Evolutionary conservation across 495 filamentous ascomycete species (phyloP), one percentile per base, ranked within the genome.

Genomic region (Parachaetomium inaequale): DNA sequence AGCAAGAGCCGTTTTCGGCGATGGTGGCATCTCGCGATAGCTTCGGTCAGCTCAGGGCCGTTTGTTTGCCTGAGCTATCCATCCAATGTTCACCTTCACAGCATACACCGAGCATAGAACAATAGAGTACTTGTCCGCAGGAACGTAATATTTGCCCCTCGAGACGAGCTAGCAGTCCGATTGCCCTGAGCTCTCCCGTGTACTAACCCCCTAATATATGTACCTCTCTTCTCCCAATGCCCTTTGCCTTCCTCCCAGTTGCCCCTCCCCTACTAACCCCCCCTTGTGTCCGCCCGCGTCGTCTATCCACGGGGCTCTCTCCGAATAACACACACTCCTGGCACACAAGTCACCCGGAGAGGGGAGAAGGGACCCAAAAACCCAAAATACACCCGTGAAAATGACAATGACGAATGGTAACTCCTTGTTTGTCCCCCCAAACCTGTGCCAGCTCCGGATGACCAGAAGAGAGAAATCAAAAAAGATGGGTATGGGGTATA

Each of bases 401-500:
- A 54, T 32, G 19, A 38, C 31, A 19, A 23, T 7, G 10, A 12
- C 3, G 7, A 53, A 36, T 21, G 29, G 31, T 12, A 38, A 54
- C 51, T 54, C 51, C 51, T 38, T 36, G 51, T 36, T 38, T 54
- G 51, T 25, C n/a, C 19, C 52, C 31, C 21, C 2, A 43, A 28
- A 42, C 53, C 36, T 43, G 49, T 25, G 54, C 55, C 46, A 32
- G 26, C 55, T 25, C 40, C 55, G 26, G 11, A 47, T 15, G 12
- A 52, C 34, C n/a, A 14, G 23, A 38, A 7, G 42, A 34, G 10
- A 51, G 19, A 46, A 46, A 46, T 10, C 7, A 52, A 26, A 28
- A 23, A 43, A 31, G 29, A 19, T 6, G 57, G 49, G 49, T 60
- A 60, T 60, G 49, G 58, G 58, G 58, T 60, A 60, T 60, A 60